Conservation (phyloP, 1,139 yeast species). For the Sporopachydermia cereana region DNA sequence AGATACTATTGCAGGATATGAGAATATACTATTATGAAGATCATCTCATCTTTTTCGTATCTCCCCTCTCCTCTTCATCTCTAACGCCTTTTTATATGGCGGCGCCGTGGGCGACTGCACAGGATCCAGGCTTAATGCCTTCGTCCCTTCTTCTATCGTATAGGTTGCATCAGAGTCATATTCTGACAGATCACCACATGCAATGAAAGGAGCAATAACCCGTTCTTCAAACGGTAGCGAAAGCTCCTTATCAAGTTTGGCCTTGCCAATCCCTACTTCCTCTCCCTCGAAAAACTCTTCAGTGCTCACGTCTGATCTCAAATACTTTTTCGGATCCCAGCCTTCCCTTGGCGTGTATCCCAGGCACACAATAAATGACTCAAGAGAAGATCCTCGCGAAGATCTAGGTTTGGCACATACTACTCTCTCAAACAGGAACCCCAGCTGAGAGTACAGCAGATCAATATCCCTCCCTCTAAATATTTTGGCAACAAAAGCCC, state of each 20-base stretch:
- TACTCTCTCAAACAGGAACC: slow-evolving; percentile 72
- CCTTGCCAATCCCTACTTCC: slow-evolving; percentile 35
- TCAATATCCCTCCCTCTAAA: slow-evolving; percentile 95
- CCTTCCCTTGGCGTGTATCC: slow-evolving; percentile 73
- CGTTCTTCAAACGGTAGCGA: slow-evolving; percentile 47
- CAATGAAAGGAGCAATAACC: slow-evolving; percentile 72
- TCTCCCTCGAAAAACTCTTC: slow-evolving; percentile 72
- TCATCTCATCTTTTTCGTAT: slow-evolving; percentile 22
- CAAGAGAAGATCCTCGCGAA: slow-evolving; percentile 86
- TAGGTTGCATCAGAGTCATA: slow-evolving; percentile 95
- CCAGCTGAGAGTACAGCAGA: slow-evolving; percentile 76
- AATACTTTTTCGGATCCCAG: slow-evolving; percentile 61
- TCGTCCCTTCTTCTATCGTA: slow-evolving; percentile 35
- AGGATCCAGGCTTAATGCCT: slow-evolving; percentile 54
- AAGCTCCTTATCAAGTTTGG: slow-evolving; percentile 24
- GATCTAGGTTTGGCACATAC: slow-evolving; percentile 94
- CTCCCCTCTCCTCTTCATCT: slow-evolving; percentile 69
- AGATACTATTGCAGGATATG: no score
- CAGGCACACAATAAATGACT: slow-evolving; percentile 85
- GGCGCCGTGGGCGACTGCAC: slow-evolving; percentile 95
- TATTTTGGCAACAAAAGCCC: slow-evolving; percentile 89
- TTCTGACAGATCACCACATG: slow-evolving; percentile 84
- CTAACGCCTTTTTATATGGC: slow-evolving; percentile 85
- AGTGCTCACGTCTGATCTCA: slow-evolving; percentile 42
- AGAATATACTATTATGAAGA: no score